phyloP scores from a whole-genome alignment of 2,329 filamentous ascomycete species.

The Cladosporium cucumerinum region DNA sequence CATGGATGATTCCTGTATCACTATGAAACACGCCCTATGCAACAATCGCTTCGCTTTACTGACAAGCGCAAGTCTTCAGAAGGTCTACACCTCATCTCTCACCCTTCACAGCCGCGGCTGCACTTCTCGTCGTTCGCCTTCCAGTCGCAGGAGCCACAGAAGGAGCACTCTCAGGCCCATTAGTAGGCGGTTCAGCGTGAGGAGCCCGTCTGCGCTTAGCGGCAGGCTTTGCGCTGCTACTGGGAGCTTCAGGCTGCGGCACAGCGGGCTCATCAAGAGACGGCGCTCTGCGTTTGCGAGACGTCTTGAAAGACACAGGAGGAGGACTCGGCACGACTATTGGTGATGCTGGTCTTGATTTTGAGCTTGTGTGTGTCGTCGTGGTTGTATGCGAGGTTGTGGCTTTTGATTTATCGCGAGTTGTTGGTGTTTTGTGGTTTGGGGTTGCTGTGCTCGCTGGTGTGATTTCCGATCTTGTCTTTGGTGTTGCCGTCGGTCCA shows the following conservation, averaged over 20 bases:
- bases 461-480: neutral
- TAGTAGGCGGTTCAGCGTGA: neutral
- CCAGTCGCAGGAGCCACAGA: neutral
- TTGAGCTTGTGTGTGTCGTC: neutral
- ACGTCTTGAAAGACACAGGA: neutral
- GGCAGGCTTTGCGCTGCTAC: neutral
- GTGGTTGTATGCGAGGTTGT: neutral
- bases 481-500: neutral
- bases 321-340: neutral
- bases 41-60: neutral
- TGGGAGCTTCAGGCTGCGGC: neutral
- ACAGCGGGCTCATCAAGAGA: neutral
- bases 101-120: constrained; percentile 1
- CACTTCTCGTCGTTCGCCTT: neutral
- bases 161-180: neutral
- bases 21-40: neutral
- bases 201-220: constrained; percentile 10
- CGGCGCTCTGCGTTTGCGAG: constrained; percentile 9
- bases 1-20: neutral
- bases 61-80: neutral
- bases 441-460: neutral
- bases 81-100: neutral
- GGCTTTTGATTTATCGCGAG: neutral
- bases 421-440: neutral
- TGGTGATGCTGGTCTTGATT: neutral